Conservation (phyloP, 2,329 filamentous ascomycete species). For the Fusarium chlamydosporum region DNA sequence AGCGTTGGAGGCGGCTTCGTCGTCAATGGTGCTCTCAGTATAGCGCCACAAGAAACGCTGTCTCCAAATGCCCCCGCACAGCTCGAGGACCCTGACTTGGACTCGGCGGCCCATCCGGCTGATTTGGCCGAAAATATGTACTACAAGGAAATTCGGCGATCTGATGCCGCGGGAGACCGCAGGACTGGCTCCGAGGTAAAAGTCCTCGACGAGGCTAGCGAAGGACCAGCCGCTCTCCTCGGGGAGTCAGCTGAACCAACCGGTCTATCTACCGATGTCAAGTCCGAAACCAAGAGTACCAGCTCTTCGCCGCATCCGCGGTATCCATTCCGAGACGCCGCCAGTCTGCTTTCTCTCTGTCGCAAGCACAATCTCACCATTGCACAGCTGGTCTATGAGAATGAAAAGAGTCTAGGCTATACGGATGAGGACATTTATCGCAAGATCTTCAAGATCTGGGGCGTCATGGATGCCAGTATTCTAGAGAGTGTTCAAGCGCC, state of each 20-base stretch:
- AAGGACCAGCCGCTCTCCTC: constrained; percentile 27
- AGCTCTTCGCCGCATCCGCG: constrained; percentile 55
- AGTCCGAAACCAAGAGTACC: constrained; percentile 34
- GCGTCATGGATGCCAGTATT: constrained; percentile 67
- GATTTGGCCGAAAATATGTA: constrained; percentile 66
- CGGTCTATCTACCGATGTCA: constrained; percentile 32
- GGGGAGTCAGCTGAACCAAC: constrained; percentile 19
- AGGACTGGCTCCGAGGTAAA: constrained; percentile 62
- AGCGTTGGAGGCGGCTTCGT: constrained; percentile 68
- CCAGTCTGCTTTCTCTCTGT: constrained; percentile 62
- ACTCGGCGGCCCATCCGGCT: constrained; percentile 57
- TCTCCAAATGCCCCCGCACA: constrained; percentile 29
- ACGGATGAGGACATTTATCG: constrained; percentile 63
- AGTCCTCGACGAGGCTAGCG: constrained; percentile 48
- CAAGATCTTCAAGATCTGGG: constrained; percentile 65
- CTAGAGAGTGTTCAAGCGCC: constrained; percentile 64
- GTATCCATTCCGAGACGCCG: constrained; percentile 63
- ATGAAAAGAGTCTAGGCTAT: constrained; percentile 66
- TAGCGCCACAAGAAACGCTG: constrained; percentile 51
- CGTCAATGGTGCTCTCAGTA: constrained; percentile 65
- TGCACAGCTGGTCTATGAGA: constrained; percentile 66
- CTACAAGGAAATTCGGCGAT: constrained; percentile 65
- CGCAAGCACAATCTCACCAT: constrained; percentile 66
- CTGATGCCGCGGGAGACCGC: constrained; percentile 63
- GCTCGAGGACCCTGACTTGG: constrained; percentile 23